Base-by-base conservation (phyloP, 1,284 basidiomycete genomes). In the Puccinia novopanici region DNA sequence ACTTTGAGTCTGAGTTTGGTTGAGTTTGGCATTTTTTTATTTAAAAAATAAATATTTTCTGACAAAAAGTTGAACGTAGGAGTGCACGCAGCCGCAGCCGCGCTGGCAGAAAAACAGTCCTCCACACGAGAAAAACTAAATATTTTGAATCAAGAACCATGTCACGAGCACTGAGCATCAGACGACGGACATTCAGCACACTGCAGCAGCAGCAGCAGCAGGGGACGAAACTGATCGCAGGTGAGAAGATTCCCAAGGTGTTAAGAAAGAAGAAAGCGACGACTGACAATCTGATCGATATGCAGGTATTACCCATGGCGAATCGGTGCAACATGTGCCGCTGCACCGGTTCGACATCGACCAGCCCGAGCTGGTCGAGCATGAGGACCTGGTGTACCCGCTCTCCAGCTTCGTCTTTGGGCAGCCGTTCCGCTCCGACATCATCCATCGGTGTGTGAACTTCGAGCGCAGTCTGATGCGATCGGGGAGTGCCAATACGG, bases 401-500 rank as follows among this genome's bases (percentile, higher is more conserved):
- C 90, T 96, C 50, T 91, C 95, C 82, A 90, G 93, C 8, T 89
- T 90, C 42, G 91, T 99, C 37, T 99, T 99, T 86, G 89, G 90
- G 83, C 91, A 93, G 82, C 92, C 92, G 45, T 90, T 96, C 61
- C 92, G 96, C 73, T 90, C 91, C 27, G 95, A 98, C 85, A 93
- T 99, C 82, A 90, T 99, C 13, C 96, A 99, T 86, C 89, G 94
- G 78, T 96, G 95, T 84, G 92, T 95, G 55, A 91, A 93, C 12
- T 94, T 97, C 85, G 90, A 97, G 86, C 91, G 93, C 42, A 93
- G 97, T 83, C 90, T 91, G 9, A 89, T 95, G 59, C 92, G 96
- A 48, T 91, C 93, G 86, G 95, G 94, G 63, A 91, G 92, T n/a
- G 93, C 93, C 8, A 91, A 88, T 83, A 98, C 95, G 40, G 77